Conservation (phyloP, 1,284 basidiomycete genomes). For the Vanrija humicola region DNA sequence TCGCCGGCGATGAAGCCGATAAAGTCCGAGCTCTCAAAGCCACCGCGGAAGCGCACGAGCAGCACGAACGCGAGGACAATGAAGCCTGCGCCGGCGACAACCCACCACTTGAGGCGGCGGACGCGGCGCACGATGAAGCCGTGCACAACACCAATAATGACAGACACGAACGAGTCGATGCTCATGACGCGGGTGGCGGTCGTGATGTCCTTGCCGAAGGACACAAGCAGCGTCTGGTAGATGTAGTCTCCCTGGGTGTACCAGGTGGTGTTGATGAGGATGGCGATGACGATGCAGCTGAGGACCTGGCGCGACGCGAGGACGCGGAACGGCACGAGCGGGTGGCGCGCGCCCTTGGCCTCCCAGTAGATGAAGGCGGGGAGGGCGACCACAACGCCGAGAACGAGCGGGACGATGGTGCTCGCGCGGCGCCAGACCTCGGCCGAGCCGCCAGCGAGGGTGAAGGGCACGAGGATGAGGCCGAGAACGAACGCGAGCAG, state of each 20-base stretch:
- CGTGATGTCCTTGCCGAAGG: constrained; percentile 45
- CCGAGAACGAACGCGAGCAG: constrained; percentile 26
- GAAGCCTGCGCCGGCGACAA: constrained; percentile 36
- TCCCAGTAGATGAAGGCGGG: constrained; percentile 49
- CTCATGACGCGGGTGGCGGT: constrained; percentile 46
- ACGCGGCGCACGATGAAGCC: constrained; percentile 45
- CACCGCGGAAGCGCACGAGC: constrained; percentile 49
- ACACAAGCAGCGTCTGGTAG: constrained; percentile 45
- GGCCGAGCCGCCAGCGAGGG: constrained; percentile 38
- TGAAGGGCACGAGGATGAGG: constrained; percentile 45
- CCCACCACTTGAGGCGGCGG: constrained; percentile 47
- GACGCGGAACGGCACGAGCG: constrained; percentile 45
- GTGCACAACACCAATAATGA: constrained; percentile 43
- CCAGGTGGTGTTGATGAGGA: constrained; percentile 49
- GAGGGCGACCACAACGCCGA: constrained; percentile 43
- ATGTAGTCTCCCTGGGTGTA: constrained; percentile 47
- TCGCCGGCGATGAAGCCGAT: constrained; percentile 48
- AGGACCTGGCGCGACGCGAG: constrained; percentile 47
- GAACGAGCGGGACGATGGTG: constrained; percentile 46
- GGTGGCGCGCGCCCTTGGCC: constrained; percentile 39
- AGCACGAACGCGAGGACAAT: constrained; percentile 47
- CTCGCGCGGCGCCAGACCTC: constrained; percentile 35
- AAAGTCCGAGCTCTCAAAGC: constrained; percentile 23
- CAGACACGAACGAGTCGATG: constrained; percentile 49
- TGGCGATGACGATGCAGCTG: constrained; percentile 43